Conservation (phyloP, 1,284 basidiomycete genomes). For the Hymenochaete sp. region DNA sequence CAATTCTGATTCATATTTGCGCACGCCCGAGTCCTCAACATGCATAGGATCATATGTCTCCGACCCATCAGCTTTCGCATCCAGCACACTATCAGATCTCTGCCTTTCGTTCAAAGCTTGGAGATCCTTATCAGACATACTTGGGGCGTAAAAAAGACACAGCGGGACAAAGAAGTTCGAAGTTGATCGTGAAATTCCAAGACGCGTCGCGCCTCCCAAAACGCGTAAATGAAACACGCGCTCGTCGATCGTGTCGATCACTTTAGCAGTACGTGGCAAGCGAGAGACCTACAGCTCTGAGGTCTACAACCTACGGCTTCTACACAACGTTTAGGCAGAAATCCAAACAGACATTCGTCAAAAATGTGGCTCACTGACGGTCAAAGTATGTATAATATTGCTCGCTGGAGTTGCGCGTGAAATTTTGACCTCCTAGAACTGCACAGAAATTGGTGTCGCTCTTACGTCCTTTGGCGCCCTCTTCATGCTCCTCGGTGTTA, state of each 20-base stretch:
- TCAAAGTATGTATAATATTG: conserved; percentile 38
- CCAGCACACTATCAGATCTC: too few relatives aligned
- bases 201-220: too few relatives aligned
- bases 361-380: conserved; percentile 64
- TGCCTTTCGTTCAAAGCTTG: too few relatives aligned
- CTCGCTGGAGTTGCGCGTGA: background rate
- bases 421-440: background rate
- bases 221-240: too few relatives aligned
- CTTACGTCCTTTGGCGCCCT: conserved; percentile 94
- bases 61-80: too few relatives aligned
- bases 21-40: too few relatives aligned
- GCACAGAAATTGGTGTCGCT: conserved; percentile 87
- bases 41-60: too few relatives aligned
- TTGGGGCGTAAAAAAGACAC: too few relatives aligned
- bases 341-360: background rate
- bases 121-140: too few relatives aligned
- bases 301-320: background rate
- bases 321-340: background rate
- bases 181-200: too few relatives aligned
- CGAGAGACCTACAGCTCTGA: background rate
- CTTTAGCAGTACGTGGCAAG: conserved; percentile 20
- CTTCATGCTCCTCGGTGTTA: conserved; percentile 93
- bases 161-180: too few relatives aligned
- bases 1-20: too few relatives aligned
- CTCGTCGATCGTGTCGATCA: conserved; percentile 1